Evolutionary conservation across 2,329 filamentous ascomycete genomes (phyloP).

Genomic region (Neopestalotiopsis sp.): DNA sequence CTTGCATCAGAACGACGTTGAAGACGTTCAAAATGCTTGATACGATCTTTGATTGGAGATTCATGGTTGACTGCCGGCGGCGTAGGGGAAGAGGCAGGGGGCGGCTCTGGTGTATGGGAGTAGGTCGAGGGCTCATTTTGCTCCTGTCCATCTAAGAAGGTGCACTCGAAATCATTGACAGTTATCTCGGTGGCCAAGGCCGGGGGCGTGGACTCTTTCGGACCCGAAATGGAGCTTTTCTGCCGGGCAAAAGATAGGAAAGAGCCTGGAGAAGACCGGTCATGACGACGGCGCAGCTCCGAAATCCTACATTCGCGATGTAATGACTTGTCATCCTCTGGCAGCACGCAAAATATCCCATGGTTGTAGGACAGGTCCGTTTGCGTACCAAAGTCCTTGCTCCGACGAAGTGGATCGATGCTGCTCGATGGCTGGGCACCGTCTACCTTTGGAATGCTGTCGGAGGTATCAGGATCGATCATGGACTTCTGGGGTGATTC

Average conservation of each 20-base stretch:
- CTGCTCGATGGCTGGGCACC: neutral
- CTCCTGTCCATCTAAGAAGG: constrained; percentile 26
- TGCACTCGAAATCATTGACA: constrained; percentile 35
- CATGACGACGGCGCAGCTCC: constrained; percentile 34
- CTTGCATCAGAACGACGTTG: constrained; percentile 19
- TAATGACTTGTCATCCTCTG: constrained; percentile 17
- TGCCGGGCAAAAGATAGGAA: constrained; percentile 21
- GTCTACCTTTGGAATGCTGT: neutral
- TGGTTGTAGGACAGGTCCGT: constrained; percentile 6
- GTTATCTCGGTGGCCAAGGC: constrained; percentile 36
- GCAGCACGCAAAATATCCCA: neutral
- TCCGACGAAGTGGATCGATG: constrained; percentile 19
- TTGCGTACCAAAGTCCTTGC: constrained; percentile 21
- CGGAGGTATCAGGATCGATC: constrained; percentile 16
- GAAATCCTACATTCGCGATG: constrained; percentile 31
- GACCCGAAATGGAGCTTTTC: constrained; percentile 9
- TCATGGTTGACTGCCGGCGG: constrained; percentile 20
- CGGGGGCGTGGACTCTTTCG: constrained; percentile 26
- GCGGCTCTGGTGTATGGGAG: no score
- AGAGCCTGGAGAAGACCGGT: constrained; percentile 29
- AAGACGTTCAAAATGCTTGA: constrained; percentile 36
- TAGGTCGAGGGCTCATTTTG: neutral
- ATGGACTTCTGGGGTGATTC: neutral
- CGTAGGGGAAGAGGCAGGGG: neutral
- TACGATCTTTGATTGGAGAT: constrained; percentile 35